Base-by-base conservation (phyloP, 2,329 filamentous ascomycete genomes). In the Neonectria coccinea region DNA sequence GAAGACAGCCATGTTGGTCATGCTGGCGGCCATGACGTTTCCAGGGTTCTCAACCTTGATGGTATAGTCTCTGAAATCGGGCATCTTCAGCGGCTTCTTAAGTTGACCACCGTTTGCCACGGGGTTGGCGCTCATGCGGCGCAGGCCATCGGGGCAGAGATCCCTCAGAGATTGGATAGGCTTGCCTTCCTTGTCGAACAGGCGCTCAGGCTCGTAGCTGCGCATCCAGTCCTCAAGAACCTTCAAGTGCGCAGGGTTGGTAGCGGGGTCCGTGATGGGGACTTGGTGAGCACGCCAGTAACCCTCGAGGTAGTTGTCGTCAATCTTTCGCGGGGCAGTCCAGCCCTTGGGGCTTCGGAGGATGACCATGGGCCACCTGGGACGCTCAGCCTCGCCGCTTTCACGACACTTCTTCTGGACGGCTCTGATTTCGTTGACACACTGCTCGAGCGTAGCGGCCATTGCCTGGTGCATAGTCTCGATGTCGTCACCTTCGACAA, bases 251-350 rank as follows among this genome's bases (percentile, higher is more conserved):
- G 85, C 82, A 1, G 86, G 83, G 74, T 92, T 92, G 25, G 84
- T 86, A 39, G 84, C 83, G 1, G 91, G 89, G 67, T 92, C 90
- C 5, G 91, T 85, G 64, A 94, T 89, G 47, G 92, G 92, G 7
- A 94, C 89, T 78, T 94, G 92, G 75, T 94, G 92, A 18, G 91
- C 83, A 47, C 91, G 86, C 91, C 91, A 94, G 82, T 88, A 94
- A n/a, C 92, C 92, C 71, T 88, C 88, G 8, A 93, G 84, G 70
- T 86, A 89, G 74, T 92, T 90, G 62, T 86, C 86, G 70, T 91
- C 90, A 55, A 94, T 73, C 76, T 92, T 90, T 63, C 90, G 85
- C 6, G 92, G 92, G 2, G 87, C 91, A 14, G 90, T 93, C 92
- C 92, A 94, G 61, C 92, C 92, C 81, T 94, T 94, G 59, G 92